Percentiles rank a stretch among this genome's conserved stretches.
phyloP scores from a whole-genome alignment of 148 eudicot genomes.

The Arbutus unedo region DNA sequence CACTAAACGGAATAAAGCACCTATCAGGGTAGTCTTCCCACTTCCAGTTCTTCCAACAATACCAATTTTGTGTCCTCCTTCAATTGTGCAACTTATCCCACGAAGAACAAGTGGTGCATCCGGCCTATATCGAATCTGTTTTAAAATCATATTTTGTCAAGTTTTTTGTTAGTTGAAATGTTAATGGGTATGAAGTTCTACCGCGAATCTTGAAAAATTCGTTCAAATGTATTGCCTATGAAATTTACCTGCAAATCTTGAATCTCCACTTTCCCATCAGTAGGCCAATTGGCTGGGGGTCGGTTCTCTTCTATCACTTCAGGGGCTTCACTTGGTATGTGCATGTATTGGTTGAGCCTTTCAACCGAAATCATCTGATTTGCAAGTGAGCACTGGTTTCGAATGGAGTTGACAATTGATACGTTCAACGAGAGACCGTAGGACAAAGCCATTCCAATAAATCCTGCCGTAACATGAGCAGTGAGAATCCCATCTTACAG shows the following conservation, averaged over 20 bases:
- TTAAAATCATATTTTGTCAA: not conserved
- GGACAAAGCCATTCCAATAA: slow-evolving; percentile 91
- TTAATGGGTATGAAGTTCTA: not conserved
- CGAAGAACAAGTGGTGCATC: slow-evolving; percentile 19
- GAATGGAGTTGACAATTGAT: slow-evolving; percentile 66
- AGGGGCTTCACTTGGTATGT: slow-evolving; percentile 88
- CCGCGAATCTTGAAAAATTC: not conserved
- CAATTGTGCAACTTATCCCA: slow-evolving; percentile 10
- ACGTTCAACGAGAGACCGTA: slow-evolving; percentile 84
- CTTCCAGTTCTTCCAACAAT: slow-evolving; percentile 24
- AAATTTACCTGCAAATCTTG: slow-evolving; percentile 14
- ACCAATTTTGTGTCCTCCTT: slow-evolving; percentile 21
- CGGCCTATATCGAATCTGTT: slow-evolving; percentile 15
- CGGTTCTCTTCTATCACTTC: slow-evolving; percentile 53
- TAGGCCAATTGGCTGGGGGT: slow-evolving; percentile 6
- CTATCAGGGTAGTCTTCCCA: slow-evolving; percentile 23
- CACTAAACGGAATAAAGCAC: slow-evolving; percentile 13
- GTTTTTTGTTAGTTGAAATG: not conserved
- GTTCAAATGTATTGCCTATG: not conserved
- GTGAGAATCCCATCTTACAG: not conserved
- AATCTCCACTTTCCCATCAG: slow-evolving; percentile 7
- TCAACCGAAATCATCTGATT: slow-evolving; percentile 85
- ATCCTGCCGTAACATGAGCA: slow-evolving; percentile 47
- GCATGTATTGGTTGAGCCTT: slow-evolving; percentile 81
- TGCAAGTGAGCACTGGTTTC: slow-evolving; percentile 73